These are phyloP conservation scores for Fusarium sp. DNA, from an alignment of 2,329 filamentous ascomycete species.

Conservation along the genomic window DNA sequence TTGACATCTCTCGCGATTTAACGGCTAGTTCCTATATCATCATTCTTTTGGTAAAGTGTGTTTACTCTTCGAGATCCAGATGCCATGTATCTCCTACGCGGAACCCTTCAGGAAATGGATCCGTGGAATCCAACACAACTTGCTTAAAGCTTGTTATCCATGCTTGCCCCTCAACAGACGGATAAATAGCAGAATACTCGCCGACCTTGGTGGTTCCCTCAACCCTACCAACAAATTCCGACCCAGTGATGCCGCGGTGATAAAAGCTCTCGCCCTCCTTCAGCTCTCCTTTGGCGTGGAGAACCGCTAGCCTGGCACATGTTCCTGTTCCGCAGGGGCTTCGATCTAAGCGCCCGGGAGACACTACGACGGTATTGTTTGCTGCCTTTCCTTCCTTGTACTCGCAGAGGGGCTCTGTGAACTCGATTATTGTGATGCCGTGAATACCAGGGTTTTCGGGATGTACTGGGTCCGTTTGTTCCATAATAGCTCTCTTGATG, in stretches of 20 bases:
- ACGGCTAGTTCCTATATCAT: neutral
- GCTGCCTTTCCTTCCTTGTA: conserved; percentile 18
- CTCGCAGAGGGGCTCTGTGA: conserved; percentile 9
- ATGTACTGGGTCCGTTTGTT: conserved; percentile 15
- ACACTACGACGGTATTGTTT: conserved; percentile 24
- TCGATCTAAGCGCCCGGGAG: conserved; percentile 21
- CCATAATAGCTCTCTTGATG: conserved; percentile 23
- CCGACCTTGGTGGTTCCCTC: conserved; percentile 13
- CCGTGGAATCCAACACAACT: conserved; percentile 20
- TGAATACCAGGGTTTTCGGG: conserved; percentile 24
- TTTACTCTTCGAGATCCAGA: neutral
- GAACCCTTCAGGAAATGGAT: conserved; percentile 24
- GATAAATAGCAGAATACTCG: conserved; percentile 11
- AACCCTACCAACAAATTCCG: conserved; percentile 17
- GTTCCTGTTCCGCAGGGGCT: conserved; percentile 32
- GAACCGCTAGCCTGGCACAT: conserved; percentile 22
- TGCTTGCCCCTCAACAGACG: conserved; percentile 15
- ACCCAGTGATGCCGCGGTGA: conserved; percentile 20
- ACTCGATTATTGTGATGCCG: conserved; percentile 27
- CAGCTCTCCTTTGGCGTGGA: conserved; percentile 20
- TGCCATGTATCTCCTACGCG: conserved; percentile 29
- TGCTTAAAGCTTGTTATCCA: conserved; percentile 34
- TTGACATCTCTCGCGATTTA: neutral
- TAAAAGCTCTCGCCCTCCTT: conserved; percentile 12
- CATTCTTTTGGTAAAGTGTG: rapidly evolving